A percentile compares a stretch with the other conserved stretches of the same genome.
Conservation (phyloP, 306 rosid genomes). For the Abrus precatorius region DNA sequence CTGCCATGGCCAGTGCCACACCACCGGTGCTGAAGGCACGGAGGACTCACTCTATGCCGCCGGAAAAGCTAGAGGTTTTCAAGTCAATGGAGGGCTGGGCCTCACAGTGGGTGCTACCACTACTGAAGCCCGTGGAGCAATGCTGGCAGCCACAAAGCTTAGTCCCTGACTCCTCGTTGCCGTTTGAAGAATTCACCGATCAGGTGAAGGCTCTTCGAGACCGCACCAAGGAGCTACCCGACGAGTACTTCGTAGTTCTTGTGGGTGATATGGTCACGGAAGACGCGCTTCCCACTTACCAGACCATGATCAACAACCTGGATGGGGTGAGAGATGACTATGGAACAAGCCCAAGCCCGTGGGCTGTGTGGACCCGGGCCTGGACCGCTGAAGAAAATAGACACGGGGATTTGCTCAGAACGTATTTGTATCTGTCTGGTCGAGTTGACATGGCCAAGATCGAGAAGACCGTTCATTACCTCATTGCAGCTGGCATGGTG, state of each 20-base stretch:
- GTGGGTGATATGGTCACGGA: constrained; percentile 83
- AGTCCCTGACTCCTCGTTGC: constrained; percentile 63
- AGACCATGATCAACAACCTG: constrained; percentile 70
- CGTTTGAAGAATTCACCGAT: constrained; percentile 58
- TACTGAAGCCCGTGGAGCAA: constrained; percentile 68
- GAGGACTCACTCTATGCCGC: constrained; percentile 60
- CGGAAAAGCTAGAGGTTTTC: constrained; percentile 58
- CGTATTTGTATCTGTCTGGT: constrained; percentile 77
- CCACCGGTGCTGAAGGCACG: not conserved
- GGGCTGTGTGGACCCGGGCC: constrained; percentile 85
- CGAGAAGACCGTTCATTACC: constrained; percentile 73
- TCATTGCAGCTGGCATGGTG: constrained; percentile 85
- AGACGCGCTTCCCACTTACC: constrained; percentile 90
- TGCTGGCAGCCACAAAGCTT: constrained; percentile 78
- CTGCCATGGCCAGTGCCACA: constrained; percentile 36
- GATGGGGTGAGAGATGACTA: constrained; percentile 75
- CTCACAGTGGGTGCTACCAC: constrained; percentile 52
- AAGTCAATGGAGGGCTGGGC: constrained; percentile 75
- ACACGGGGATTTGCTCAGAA: constrained; percentile 80
- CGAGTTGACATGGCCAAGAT: constrained; percentile 85
- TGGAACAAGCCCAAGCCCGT: constrained; percentile 69
- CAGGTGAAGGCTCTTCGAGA: constrained; percentile 66
- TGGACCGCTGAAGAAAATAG: constrained; percentile 92
- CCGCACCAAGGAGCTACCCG: constrained; percentile 71
- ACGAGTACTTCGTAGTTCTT: constrained; percentile 77